Conservation (phyloP, 129 eudicot genomes). For the Rutidosis leptorrhynchoides region DNA sequence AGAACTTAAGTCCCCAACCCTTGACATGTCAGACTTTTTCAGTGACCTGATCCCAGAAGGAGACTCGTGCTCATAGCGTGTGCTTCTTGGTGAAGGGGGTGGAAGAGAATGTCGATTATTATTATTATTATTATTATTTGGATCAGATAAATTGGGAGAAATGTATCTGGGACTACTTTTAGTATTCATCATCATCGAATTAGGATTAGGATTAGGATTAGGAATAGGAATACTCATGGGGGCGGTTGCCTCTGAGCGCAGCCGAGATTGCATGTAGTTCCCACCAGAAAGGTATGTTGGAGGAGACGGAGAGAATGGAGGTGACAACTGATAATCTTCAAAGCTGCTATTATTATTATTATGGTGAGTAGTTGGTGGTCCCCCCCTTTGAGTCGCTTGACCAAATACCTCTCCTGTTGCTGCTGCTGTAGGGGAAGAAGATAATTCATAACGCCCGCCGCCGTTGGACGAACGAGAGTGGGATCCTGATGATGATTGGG, state of each 20-base stretch:
- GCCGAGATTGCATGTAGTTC: constrained; percentile 51
- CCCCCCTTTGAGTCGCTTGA: constrained; percentile 43
- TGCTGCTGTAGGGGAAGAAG: constrained; percentile 55
- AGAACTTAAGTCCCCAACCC: constrained; percentile 63
- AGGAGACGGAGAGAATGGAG: constrained; percentile 92
- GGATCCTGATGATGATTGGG: constrained; percentile 37
- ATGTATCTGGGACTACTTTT: constrained; percentile 63
- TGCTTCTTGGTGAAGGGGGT: constrained; percentile 75
- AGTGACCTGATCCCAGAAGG: constrained; percentile 69
- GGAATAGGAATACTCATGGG: constrained; percentile 97
- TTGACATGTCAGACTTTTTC: constrained; percentile 58
- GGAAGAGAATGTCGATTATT: constrained; percentile 77
- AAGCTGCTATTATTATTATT: constrained; percentile 29
- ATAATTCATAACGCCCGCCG: constrained; percentile 38
- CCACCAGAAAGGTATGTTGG: constrained; percentile 62
- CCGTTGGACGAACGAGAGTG: constrained; percentile 41
- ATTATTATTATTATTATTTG: too few species aligned
- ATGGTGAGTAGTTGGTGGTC: constrained; percentile 40
- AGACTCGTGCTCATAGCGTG: constrained; percentile 67
- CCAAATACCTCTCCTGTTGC: constrained; percentile 53
- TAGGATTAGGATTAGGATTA: too few species aligned
- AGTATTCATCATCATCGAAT: constrained; percentile 63
- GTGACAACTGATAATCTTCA: constrained; percentile 79
- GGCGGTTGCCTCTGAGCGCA: constrained; percentile 73
- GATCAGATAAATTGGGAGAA: constrained; percentile 90